A percentile compares a stretch with the other conserved stretches of the same genome.
Conservation (phyloP, 148 eudicot species). For the Nepenthes mirabilis region DNA sequence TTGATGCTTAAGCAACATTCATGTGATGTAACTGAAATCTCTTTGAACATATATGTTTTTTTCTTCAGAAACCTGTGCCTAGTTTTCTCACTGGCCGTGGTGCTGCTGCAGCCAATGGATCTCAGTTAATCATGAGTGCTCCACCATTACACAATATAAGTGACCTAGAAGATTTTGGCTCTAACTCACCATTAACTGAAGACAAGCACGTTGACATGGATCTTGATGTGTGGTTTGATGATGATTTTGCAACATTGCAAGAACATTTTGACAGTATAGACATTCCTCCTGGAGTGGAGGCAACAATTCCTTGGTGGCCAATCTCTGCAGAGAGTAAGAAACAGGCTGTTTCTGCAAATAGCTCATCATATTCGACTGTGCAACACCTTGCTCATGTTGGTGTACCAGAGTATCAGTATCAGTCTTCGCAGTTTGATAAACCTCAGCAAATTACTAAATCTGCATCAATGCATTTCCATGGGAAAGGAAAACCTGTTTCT, state of each 20-base stretch:
- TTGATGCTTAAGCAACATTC: background rate
- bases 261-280: constrained; percentile 65
- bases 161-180: constrained; percentile 16
- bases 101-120: too few species aligned
- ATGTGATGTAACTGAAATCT: constrained; percentile 1
- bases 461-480: background rate
- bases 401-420: constrained; percentile 5
- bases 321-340: constrained; percentile 12
- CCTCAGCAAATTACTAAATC: background rate
- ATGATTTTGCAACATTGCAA: constrained; percentile 42
- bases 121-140: background rate
- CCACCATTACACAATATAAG: constrained; percentile 4
- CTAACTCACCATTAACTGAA: constrained; percentile 18
- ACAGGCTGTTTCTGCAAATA: constrained; percentile 13
- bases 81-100: constrained; percentile 3
- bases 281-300: constrained; percentile 67
- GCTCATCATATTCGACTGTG: constrained; percentile 12
- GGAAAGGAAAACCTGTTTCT: background rate
- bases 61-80: constrained; percentile 22
- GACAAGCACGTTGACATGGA: constrained; percentile 18
- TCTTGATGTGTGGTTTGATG: constrained; percentile 24
- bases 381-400: constrained; percentile 1
- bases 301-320: constrained; percentile 50
- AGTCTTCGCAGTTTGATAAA: background rate
- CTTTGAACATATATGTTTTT: background rate